These are phyloP conservation scores for Aspergillus sparsus DNA, from an alignment of 495 filamentous ascomycete species.

Conservation along the genomic window DNA sequence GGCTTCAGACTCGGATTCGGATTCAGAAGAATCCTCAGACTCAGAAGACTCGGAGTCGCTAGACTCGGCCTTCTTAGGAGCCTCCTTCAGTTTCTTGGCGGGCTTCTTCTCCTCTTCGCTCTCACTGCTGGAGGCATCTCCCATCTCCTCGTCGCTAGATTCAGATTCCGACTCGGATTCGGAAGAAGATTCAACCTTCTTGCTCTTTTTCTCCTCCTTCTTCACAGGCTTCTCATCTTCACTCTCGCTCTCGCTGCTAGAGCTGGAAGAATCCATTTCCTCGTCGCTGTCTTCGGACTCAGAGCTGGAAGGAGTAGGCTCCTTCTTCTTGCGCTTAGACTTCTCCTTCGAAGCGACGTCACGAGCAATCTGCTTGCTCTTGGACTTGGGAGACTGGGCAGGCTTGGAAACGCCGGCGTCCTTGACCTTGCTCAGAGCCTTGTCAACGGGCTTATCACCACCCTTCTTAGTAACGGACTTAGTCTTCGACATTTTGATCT, in stretches of 20 bases:
- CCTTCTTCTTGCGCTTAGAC: conserved; percentile 49
- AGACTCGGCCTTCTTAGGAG: conserved; percentile 29
- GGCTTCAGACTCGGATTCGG: conserved; percentile 35
- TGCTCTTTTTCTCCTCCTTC: conserved; percentile 29
- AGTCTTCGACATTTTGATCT: conserved; percentile 54
- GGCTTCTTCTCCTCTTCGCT: conserved; percentile 42
- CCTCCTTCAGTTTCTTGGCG: conserved; percentile 31
- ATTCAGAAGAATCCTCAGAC: conserved; percentile 29
- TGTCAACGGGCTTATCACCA: conserved; percentile 47
- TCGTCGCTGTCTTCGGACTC: conserved; percentile 49
- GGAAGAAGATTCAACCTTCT: conserved; percentile 40
- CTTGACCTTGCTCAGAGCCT: conserved; percentile 55
- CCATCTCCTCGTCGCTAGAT: conserved; percentile 39
- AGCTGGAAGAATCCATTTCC: conserved; percentile 43
- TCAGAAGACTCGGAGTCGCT: conserved; percentile 33
- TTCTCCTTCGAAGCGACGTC: conserved; percentile 49
- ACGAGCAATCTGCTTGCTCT: conserved; percentile 53
- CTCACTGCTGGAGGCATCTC: conserved; percentile 35
- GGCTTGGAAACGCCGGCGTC: conserved; percentile 53
- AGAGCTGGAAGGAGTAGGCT: conserved; percentile 49
- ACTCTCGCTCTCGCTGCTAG: conserved; percentile 36
- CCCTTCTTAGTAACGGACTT: conserved; percentile 48
- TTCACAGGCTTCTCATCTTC: conserved; percentile 44
- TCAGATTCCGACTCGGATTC: conserved; percentile 40
- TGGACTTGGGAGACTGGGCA: conserved; percentile 49